A percentile compares a stretch with the other conserved stretches of the same genome.
These are phyloP conservation scores for Fagus crenata DNA, from an alignment of 306 rosid species.

Conservation along the genomic window DNA sequence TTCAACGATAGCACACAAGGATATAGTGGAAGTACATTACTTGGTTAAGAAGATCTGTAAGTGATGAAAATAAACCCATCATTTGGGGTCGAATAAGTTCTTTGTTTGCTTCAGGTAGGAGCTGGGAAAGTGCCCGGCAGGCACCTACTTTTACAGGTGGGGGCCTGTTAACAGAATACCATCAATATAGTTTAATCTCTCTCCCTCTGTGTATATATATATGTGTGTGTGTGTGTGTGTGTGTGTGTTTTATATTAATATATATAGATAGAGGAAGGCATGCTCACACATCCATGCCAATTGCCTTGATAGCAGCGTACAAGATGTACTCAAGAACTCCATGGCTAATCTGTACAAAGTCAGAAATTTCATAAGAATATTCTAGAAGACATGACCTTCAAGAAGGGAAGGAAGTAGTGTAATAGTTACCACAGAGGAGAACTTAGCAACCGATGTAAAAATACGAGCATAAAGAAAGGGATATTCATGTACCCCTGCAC, in stretches of 20 bases:
- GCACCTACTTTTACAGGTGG: constrained; percentile 93
- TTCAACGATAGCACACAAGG: constrained; percentile 22
- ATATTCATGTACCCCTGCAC: constrained; percentile 67
- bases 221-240: neutral
- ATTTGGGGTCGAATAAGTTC: constrained; percentile 60
- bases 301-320: constrained; percentile 67
- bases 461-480: constrained; percentile 92
- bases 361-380: constrained; percentile 22
- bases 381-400: neutral
- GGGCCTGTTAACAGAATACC: constrained; percentile 56
- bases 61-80: constrained; percentile 78
- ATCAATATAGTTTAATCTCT: neutral
- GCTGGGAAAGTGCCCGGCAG: constrained; percentile 82
- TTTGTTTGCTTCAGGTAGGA: constrained; percentile 75
- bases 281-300: constrained; percentile 77
- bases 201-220: constrained; percentile 4
- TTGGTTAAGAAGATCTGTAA: constrained; percentile 76
- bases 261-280: constrained; percentile 23
- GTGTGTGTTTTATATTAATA: neutral
- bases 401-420: constrained; percentile 11
- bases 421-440: constrained; percentile 75
- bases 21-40: constrained; percentile 38
- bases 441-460: constrained; percentile 71
- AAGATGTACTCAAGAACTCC: constrained; percentile 66
- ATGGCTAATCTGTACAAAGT: constrained; percentile 57